Conservation (phyloP, 1,139 yeast species). For the Kazachstania sp. region DNA sequence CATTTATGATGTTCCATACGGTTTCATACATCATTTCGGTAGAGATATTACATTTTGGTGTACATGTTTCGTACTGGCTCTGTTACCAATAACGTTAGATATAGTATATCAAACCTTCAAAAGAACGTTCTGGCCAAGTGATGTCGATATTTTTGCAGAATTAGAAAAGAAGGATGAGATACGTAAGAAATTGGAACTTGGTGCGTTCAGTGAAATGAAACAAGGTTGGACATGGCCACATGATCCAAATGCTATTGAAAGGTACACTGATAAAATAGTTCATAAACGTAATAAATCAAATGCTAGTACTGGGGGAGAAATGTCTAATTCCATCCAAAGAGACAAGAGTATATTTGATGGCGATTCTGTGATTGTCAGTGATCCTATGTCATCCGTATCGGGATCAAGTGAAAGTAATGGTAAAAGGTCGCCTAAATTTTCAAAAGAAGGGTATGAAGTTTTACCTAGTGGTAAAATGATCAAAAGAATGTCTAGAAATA, state of each 20-base stretch:
- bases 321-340: background rate
- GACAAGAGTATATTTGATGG: background rate
- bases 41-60: constrained; percentile 82
- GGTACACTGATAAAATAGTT: constrained; percentile 18
- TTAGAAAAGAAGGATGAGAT: constrained; percentile 64
- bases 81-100: constrained; percentile 60
- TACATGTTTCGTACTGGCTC: constrained; percentile 45
- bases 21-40: constrained; percentile 66
- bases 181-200: constrained; percentile 62
- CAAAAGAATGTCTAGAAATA: constrained; percentile 33
- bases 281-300: constrained; percentile 6
- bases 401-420: background rate
- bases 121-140: constrained; percentile 53
- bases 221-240: constrained; percentile 70
- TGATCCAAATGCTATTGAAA: constrained; percentile 30
- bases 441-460: constrained; percentile 39
- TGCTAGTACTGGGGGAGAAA: background rate
- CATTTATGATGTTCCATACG: constrained; percentile 66
- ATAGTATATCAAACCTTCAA: constrained; percentile 51
- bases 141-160: constrained; percentile 69
- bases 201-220: constrained; percentile 60
- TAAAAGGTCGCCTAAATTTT: constrained; percentile 7
- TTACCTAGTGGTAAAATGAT: constrained; percentile 64
- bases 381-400: background rate
- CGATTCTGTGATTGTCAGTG: background rate